Conservation (phyloP, 1,284 basidiomycete species). For the Irpex sp. region DNA sequence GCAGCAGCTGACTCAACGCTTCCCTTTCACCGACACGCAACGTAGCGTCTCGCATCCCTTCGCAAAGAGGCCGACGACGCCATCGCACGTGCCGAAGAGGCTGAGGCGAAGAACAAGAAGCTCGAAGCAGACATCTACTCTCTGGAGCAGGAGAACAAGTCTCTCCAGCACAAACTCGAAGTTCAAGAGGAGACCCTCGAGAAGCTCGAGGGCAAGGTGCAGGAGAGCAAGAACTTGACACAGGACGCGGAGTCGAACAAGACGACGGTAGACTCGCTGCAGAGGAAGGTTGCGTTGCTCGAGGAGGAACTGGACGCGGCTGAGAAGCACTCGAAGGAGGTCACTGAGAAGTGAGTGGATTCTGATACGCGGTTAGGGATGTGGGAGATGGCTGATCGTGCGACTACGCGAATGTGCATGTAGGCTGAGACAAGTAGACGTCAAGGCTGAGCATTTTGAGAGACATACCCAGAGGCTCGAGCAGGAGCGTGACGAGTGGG, state of each 20-base stretch:
- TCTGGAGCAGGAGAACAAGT: constrained; percentile 88
- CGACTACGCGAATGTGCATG: background rate
- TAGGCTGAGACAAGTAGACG: constrained; percentile 95
- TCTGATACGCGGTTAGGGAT: constrained; percentile 2
- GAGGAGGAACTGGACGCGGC: constrained; percentile 95
- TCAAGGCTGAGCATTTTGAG: constrained; percentile 99
- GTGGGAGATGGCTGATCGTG: constrained; percentile 11
- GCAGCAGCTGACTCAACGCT: too few relatives aligned
- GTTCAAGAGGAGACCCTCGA: constrained; percentile 76
- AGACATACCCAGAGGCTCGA: constrained; percentile 86
- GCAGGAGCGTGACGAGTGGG: constrained; percentile 91
- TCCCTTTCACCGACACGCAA: background rate
- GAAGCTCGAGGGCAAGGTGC: constrained; percentile 71
- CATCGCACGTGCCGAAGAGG: constrained; percentile 73
- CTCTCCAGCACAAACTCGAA: constrained; percentile 75
- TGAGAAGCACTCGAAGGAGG: constrained; percentile 97
- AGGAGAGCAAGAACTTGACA: constrained; percentile 65
- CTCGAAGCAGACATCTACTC: constrained; percentile 77
- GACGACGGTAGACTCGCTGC: constrained; percentile 73
- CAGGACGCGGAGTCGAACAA: constrained; percentile 76
- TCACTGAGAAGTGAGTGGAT: constrained; percentile 86
- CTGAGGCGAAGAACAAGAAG: constrained; percentile 86
- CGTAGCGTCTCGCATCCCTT: constrained; percentile 67
- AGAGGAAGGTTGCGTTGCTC: constrained; percentile 86
- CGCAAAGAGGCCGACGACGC: constrained; percentile 88